Percentiles rank a stretch among this genome's conserved stretches.
Conservation (phyloP, 2,329 filamentous ascomycete species). For the Claviceps lovelessii region DNA sequence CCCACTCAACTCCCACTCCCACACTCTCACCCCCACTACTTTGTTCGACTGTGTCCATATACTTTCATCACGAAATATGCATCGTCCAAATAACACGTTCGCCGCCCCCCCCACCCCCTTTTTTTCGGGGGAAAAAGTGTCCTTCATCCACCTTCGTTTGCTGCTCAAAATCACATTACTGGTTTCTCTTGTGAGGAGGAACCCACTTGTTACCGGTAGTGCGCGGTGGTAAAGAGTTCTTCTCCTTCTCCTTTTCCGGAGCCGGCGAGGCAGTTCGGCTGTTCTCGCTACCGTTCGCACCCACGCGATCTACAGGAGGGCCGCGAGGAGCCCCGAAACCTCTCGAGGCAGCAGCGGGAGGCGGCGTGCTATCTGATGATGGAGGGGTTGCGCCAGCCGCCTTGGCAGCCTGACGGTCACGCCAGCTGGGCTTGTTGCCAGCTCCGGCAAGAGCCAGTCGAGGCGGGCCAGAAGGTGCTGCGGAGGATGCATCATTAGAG, state of each 20-base stretch:
- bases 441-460: conserved; percentile 45
- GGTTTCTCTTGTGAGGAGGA: conserved; percentile 30
- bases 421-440: conserved; percentile 53
- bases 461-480: conserved; percentile 36
- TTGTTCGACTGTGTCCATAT: background rate
- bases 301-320: conserved; percentile 28
- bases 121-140: background rate
- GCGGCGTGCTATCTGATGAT: conserved; percentile 29
- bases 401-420: conserved; percentile 51
- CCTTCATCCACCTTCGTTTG: background rate
- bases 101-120: background rate
- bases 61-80: background rate
- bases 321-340: conserved; percentile 18
- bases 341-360: conserved; percentile 29
- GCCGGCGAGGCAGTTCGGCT: conserved; percentile 26
- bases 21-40: background rate
- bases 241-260: conserved; percentile 34
- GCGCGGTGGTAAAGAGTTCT: conserved; percentile 37
- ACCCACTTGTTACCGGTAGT: conserved; percentile 48
- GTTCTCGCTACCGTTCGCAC: conserved; percentile 29
- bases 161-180: conserved; percentile 10
- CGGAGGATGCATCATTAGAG: conserved; percentile 27
- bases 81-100: background rate
- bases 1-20: background rate
- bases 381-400: conserved; percentile 18